Base-by-base conservation (phyloP, 768 basidiomycete genomes). In the Naganishia onofrii region DNA sequence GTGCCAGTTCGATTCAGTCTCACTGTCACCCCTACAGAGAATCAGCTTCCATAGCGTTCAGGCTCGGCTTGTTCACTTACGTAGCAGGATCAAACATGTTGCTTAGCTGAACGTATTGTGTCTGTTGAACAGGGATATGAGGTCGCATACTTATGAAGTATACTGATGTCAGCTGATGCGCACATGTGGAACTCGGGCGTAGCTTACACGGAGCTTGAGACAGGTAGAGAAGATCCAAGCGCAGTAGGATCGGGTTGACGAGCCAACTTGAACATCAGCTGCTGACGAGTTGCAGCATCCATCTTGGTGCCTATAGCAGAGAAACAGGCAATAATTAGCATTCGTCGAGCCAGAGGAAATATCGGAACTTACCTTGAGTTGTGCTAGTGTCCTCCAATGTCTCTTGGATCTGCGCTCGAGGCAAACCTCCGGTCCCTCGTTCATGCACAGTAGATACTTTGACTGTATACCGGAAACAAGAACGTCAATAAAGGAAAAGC, bases 201-300 rank as follows among this genome's bases (percentile, higher is more conserved):
- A 19, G 31, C 53, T 52, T 53, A 69, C 48, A 51, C 10, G 31
- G 44, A 57, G 55, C 31, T 58, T 28, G 52, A 72, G 64, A 23
- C 58, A 42, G 52, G 72, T 23, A 58, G 19, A 17, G 21, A 60
- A 15, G 55, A 44, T 31, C 17, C 70, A 55, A 21, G 64, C 13
- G 42, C 71, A 36, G 42, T 63, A 26, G 73, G 73, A 63, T 82
- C 82, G 83, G 88, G 91, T 63, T 72, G 73, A 85, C 96, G 92
- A 82, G 96, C 93, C 87, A 99, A 91, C 88, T 98, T 99, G 84
- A 94, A 92, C 96, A 99, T 99, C 85, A 99, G 92, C 82, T 93
- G 92, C 85, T 96, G 93, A 84, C 96, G 91, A 80, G 93, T 92
- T 78, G 91, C 91, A 85, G 91, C 91, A 85, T 96, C 96, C 85